Conservation (phyloP, 2,329 filamentous ascomycete genomes). For the Colletotrichum paranaense region DNA sequence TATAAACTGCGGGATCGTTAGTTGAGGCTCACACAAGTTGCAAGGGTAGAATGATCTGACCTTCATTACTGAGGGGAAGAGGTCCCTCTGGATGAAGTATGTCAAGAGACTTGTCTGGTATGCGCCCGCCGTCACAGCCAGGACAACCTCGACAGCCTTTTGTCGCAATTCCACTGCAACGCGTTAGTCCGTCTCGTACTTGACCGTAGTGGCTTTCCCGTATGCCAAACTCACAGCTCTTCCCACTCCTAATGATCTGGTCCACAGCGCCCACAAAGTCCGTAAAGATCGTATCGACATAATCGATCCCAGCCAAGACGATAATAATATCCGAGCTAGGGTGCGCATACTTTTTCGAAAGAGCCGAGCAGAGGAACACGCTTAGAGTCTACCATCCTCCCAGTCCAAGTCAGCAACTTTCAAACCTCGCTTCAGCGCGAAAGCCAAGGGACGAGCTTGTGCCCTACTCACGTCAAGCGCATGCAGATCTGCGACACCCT, state of each 20-base stretch:
- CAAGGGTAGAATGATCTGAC: conserved; percentile 56
- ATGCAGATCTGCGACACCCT: conserved; percentile 75
- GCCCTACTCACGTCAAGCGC: conserved; percentile 80
- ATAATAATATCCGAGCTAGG: conserved; percentile 95
- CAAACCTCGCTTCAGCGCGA: not conserved
- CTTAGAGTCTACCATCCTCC: conserved; percentile 77
- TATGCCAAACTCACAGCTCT: conserved; percentile 66
- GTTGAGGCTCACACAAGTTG: not conserved
- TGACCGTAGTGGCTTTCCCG: not conserved
- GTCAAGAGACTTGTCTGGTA: conserved; percentile 95
- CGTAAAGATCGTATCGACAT: conserved; percentile 87
- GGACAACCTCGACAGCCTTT: conserved; percentile 83
- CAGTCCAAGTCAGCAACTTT: not conserved
- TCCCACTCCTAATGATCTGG: conserved; percentile 81
- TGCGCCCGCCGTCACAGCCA: conserved; percentile 90
- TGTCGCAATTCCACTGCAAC: conserved; percentile 76
- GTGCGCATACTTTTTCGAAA: conserved; percentile 93
- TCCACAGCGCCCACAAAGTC: conserved; percentile 90
- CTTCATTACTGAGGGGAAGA: conserved; percentile 96
- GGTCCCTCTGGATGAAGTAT: conserved; percentile 93
- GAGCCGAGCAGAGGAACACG: conserved; percentile 83
- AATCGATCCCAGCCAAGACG: conserved; percentile 87
- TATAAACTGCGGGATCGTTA: conserved; percentile 69
- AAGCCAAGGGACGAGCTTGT: not conserved
- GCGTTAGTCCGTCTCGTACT: conserved; percentile 39